Evolutionary conservation across 2,329 filamentous ascomycete genomes (phyloP), one percentile per base, ranked within the genome.

Genomic region (Ceratocystis colombiana): DNA sequence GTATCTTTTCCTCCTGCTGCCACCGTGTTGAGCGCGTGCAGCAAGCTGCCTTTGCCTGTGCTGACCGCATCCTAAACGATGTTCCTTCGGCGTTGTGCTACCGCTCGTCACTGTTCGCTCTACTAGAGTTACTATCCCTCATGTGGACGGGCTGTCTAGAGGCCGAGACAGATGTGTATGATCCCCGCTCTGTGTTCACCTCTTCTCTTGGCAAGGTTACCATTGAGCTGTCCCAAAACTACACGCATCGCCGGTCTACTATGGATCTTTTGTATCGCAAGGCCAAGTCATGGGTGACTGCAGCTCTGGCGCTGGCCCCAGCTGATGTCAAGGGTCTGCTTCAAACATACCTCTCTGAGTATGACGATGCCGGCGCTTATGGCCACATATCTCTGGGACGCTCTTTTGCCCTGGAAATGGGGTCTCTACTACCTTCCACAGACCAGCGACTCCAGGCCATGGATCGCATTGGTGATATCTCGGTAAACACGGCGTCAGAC

Each of bases 111-210:
- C 79, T 99, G 0, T 99, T 97, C 76, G 91, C 93, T 1, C 80
- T 99, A 17, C 80, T 99, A 8, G 95, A 99, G 74, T 82, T 99
- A 3, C 79, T 99, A 20, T 93, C 90, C 2, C 82, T 99, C 33
- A 91, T 99, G 87, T 99, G 93, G 93, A 85, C 85, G 61, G 93
- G 91, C 72, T 99, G 94, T 73, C 79, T 99, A 17, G 93, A 99
- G 74, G 88, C 88, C 12, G 94, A 99, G 74, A 92, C 92, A 0
- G 93, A 99, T 71, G 86, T 95, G 72, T 99, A 97, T 72, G 86
- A 90, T 64, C 95, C 91, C 77, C 86, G 87, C 68, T 89, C 91
- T 3, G 86, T 84, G 2, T 95, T 96, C 73, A 85, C 81, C 3
- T 97, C 92, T 0, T 77, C 81, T 1, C 84, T 88, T 69, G 90